These are phyloP conservation scores for Clonostachys rosea DNA, from an alignment of 2,329 filamentous ascomycete species.

Conservation along the genomic window DNA sequence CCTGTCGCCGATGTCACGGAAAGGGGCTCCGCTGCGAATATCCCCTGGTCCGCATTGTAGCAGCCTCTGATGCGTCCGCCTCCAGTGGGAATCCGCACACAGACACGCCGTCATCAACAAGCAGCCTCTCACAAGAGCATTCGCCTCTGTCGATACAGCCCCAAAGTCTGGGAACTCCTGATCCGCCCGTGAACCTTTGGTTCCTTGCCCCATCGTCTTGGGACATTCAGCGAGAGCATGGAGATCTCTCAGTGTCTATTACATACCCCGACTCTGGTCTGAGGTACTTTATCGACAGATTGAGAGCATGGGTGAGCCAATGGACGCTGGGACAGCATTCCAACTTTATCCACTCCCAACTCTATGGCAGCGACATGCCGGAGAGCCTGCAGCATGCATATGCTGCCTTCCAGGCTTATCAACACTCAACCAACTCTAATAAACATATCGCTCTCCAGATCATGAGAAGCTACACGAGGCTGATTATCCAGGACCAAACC, in stretches of 20 bases:
- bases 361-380: slow-evolving; percentile 2
- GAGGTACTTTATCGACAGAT: slow-evolving; percentile 1
- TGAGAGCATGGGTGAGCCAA: slow-evolving; percentile 3
- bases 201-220: too few species aligned
- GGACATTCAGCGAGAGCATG: too few species aligned
- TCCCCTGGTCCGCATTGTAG: not conserved
- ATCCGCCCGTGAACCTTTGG: too few species aligned
- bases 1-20: not conserved
- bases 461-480: not conserved
- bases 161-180: too few species aligned
- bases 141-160: too few species aligned
- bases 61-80: too few species aligned
- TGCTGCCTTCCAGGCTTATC: not conserved
- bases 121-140: too few species aligned
- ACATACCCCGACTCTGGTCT: slow-evolving; percentile 1
- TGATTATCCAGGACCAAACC: slow-evolving; percentile 2
- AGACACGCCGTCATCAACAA: too few species aligned
- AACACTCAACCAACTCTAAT: not conserved
- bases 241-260: not conserved
- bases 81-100: too few species aligned
- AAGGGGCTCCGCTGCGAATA: not conserved
- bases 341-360: slow-evolving; percentile 1
- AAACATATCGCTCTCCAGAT: slow-evolving; percentile 1
- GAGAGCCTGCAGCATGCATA: slow-evolving; percentile 1
- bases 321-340: slow-evolving; percentile 1